Conservation (phyloP, 257 asterid genomes). For the Nicotiana sylvestris region DNA sequence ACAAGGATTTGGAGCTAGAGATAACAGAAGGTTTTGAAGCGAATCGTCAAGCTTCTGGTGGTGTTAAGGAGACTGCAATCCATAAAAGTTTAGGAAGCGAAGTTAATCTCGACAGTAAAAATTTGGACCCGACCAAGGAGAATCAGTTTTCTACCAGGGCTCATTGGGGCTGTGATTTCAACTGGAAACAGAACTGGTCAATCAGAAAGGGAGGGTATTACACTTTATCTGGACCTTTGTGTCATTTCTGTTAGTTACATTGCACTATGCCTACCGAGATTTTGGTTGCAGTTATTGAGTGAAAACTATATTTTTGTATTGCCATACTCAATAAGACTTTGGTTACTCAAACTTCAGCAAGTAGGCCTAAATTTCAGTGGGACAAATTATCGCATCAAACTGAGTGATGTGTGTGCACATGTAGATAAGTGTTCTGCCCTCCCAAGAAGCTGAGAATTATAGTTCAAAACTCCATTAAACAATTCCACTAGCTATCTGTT, state of each 20-base stretch:
- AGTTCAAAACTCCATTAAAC: no score
- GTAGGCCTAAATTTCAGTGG: no score
- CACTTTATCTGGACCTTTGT: background rate
- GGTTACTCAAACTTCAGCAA: no score
- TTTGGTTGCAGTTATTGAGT: background rate
- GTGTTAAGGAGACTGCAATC: background rate
- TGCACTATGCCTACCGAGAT: background rate
- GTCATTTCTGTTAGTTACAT: background rate
- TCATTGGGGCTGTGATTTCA: background rate
- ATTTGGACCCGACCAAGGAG: background rate
- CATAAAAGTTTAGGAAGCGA: background rate
- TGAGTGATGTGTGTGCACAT: no score
- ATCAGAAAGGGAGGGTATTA: background rate
- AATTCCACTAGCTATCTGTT: no score
- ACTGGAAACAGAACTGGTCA: background rate
- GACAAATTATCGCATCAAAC: no score
- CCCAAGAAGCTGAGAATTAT: no score
- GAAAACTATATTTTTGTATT: background rate
- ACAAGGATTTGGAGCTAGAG: background rate
- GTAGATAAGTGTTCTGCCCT: no score
- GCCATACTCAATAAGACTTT: no score
- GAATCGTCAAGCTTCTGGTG: background rate
- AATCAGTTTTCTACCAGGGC: background rate
- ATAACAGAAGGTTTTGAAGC: background rate
- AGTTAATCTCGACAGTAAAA: background rate